These are phyloP conservation scores for Fusarium sp. DNA, from an alignment of 2,329 filamentous ascomycete genomes.

Conservation along the genomic window DNA sequence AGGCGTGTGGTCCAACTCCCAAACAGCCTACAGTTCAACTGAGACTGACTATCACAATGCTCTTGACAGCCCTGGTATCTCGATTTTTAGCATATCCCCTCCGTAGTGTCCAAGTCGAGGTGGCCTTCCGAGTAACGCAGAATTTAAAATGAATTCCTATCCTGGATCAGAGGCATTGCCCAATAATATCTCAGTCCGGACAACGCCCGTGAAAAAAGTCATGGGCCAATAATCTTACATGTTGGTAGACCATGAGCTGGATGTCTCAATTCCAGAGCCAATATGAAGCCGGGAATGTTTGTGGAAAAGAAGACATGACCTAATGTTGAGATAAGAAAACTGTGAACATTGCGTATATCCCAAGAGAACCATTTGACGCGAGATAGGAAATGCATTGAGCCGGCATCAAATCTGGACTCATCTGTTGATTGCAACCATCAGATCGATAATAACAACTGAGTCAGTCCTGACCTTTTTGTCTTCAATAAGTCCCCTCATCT, in stretches of 20 bases:
- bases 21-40: background rate
- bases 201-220: constrained; percentile 1
- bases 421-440: constrained; percentile 5
- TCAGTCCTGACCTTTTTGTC: background rate
- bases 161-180: background rate
- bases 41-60: background rate
- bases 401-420: background rate
- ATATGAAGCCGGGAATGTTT: background rate
- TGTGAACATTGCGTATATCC: background rate
- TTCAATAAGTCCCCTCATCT: constrained; percentile 13
- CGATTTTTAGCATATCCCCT: background rate
- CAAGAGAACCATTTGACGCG: background rate
- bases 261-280: background rate
- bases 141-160: constrained; percentile 16
- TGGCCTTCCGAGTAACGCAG: background rate
- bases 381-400: background rate
- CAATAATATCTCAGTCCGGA: constrained; percentile 3
- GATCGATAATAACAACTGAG: background rate
- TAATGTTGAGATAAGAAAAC: background rate
- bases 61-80: background rate
- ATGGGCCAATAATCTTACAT: constrained; percentile 33
- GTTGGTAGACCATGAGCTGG: constrained; percentile 2
- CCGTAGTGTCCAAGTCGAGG: background rate
- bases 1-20: background rate
- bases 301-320: background rate